Conservation (phyloP, 2,329 filamentous ascomycete species). For the Ophiocordyceps camponoti-rufipedis region DNA sequence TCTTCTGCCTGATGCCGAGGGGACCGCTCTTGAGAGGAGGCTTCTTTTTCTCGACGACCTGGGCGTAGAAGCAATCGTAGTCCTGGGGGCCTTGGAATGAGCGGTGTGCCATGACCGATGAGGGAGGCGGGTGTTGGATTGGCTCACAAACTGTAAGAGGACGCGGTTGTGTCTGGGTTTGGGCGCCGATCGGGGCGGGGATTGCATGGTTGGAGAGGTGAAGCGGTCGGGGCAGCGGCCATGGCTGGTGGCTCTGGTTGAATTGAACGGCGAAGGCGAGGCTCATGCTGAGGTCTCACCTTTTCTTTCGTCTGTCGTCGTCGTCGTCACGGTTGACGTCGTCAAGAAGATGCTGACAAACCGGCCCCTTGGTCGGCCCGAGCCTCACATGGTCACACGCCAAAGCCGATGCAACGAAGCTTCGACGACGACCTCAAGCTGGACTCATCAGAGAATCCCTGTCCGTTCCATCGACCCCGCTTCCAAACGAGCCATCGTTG, state of each 20-base stretch:
- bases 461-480: not conserved
- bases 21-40: conserved; percentile 55
- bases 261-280: not conserved
- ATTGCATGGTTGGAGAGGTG: conserved; percentile 1
- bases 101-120: not conserved
- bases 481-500: conserved; percentile 1
- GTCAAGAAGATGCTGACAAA: not conserved
- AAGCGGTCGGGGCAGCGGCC: not conserved
- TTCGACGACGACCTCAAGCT: too few relatives aligned
- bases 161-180: conserved; percentile 43
- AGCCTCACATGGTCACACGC: not conserved
- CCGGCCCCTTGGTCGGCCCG: not conserved
- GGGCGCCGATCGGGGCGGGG: conserved; percentile 9
- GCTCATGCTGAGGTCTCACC: not conserved
- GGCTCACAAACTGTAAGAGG: conserved; percentile 64
- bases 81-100: conserved; percentile 27
- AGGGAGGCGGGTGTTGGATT: too few relatives aligned
- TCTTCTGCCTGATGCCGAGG: conserved; percentile 79
- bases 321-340: not conserved
- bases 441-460: too few relatives aligned
- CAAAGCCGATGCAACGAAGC: too few relatives aligned
- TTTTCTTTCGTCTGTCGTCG: not conserved
- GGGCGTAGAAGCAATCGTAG: conserved; percentile 89
- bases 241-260: not conserved
- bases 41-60: conserved; percentile 68